Evolutionary conservation across 225 moss, liverwort and hornwort species (phyloP), one percentile per base, ranked within the genome.

Genomic region (Thuidium tamariscinum): DNA sequence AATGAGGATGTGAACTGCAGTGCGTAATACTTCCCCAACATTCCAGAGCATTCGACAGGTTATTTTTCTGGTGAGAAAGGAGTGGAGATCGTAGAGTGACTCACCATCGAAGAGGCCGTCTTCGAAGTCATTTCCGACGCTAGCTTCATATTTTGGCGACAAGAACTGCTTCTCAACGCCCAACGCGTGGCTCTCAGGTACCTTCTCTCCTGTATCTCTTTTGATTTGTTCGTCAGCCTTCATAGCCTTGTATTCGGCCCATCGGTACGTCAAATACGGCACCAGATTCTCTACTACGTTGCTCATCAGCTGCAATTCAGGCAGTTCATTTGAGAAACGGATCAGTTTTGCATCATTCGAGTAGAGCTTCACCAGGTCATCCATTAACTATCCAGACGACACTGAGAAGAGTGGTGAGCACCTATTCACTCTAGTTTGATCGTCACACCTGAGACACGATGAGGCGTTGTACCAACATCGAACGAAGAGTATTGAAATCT

Each of bases 71-170:
- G 60, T 9, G 48, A 70, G 66, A 80, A 82, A 66, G 67, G 25
- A 85, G 42, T 37, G 27, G 26, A 39, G 68, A 59, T n/a, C 18
- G 18, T 60, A 30, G 30, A 55, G 48, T 80, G 13, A 37, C 82
- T 55, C 42, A 97, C 96, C 97, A 89, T 97, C 94, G 79, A 97
- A 97, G 42, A 97, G 87, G 74, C 97, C 97, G 84, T 97, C 97
- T 91, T 97, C 95, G 29, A 93, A 91, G 29, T 97, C 95, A 85
- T 85, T 89, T 65, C 94, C 92, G 63, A 97, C 92, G 73, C 92
- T 95, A 7, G 95, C 95, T 51, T 84, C 84, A 60, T 97, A 97
- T 36, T 89, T 86, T 21, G 95, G 95, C 79, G 92, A 92, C 88
- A 95, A 83, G 81, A 88, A 95, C 77, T 97, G 93, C 61, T 94